Base-by-base conservation (phyloP, 306 rosid genomes). In the Vigna unguiculata region DNA sequence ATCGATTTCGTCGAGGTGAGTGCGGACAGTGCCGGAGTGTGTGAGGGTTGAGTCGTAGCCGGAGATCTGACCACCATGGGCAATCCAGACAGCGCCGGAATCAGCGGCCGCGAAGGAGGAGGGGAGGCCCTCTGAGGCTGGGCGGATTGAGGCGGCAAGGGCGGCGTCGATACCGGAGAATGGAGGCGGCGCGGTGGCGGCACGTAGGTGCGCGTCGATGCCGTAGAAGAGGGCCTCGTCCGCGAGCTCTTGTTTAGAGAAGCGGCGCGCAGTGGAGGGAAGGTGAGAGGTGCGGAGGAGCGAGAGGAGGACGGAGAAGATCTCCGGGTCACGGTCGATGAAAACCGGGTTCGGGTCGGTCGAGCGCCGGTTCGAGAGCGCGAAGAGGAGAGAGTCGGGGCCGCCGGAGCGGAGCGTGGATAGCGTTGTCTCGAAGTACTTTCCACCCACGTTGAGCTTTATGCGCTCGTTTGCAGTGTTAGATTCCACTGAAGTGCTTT, bases 281-380 rank as follows among this genome's bases (percentile, higher is more conserved):
- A 94, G 80, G 12, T 83, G 88, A n/a, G 85, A 78, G 24, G 96
- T 90, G 32, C 96, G 91, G 76, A 94, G 95, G 43, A 92, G 92
- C 0, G 92, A 94, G 58, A 94, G 93, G 38, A 91, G 90, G 52
- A 88, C 92, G 0, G 95, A 87, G 88, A 94, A 91, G 66, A 94
- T 90, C 69, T 92, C 97, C 0, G 96, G 96, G 81, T 94, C 96
- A 1, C 97, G 97, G 83, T 94, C 97, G 14, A 94, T 94, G 87
- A 94, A 94, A 45, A 90, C 81, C 21, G 97, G 90, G 71, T 58
- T 69, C 5, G 80, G 76, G 68, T 89, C 93, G 67, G 58, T 0
- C n/a, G 81, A n/a, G 1, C 38, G 49, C 12, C 96, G 94, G 85
- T 65, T 71, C 3, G 98, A 89, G 34, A 94, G 89, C 9, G 89